Evolutionary conservation across 78 protist species (phyloP).

Genomic region (Tieghemostelium lacteum): DNA sequence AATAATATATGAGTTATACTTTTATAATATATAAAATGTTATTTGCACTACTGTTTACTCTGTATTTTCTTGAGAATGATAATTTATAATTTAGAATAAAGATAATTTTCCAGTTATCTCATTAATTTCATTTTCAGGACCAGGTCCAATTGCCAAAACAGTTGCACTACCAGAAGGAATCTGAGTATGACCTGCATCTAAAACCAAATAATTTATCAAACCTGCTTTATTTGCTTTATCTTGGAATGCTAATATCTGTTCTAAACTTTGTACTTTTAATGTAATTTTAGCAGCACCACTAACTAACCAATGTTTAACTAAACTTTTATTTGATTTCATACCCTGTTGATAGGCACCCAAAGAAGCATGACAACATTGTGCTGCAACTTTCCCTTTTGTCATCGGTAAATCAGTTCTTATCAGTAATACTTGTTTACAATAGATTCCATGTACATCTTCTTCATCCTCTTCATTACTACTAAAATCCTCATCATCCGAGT

Average conservation of each 20-base stretch:
- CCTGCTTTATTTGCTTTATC: conserved; percentile 48
- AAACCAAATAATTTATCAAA: conserved; percentile 73
- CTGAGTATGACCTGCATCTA: conserved; percentile 94
- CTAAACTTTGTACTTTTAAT: conserved; percentile 42
- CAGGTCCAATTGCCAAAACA: conserved; percentile 91
- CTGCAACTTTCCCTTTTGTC: conserved; percentile 91
- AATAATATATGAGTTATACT: no score
- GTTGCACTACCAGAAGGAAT: conserved; percentile 86
- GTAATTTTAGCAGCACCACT: conserved; percentile 70
- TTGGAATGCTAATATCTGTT: conserved; percentile 50
- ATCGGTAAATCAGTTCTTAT: conserved; percentile 88
- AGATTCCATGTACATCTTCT: conserved; percentile 18
- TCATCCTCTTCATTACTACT: conserved; percentile 5
- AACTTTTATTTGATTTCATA: background rate
- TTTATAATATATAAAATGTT: no score
- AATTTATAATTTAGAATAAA: no score
- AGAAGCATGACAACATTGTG: conserved; percentile 93
- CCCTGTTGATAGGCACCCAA: conserved; percentile 77
- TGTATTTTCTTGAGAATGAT: background rate
- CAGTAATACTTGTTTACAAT: conserved; percentile 83
- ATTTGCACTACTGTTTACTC: background rate
- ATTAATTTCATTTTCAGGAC: background rate
- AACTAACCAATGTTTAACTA: conserved; percentile 53
- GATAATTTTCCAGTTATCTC: background rate
- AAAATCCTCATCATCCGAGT: background rate